Conservation (phyloP, 805 yeast genomes). For the Saturnispora halmiae region DNA sequence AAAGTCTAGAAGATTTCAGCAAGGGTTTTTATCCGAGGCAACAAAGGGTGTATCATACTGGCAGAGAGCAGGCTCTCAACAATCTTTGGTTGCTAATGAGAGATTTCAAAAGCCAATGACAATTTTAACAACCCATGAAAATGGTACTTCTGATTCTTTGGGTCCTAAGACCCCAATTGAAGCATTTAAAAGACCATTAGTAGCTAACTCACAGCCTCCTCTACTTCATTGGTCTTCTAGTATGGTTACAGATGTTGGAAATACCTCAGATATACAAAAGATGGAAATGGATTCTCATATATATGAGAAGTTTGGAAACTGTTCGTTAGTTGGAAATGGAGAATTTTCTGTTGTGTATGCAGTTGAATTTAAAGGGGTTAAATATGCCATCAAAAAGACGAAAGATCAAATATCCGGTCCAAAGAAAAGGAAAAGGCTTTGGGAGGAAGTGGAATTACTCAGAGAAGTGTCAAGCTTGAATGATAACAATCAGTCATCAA, state of each 20-base stretch:
- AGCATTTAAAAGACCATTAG: constrained; percentile 4
- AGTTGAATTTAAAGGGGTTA: constrained; percentile 56
- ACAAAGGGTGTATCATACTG: constrained; percentile 13
- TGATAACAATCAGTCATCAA: constrained; percentile 4
- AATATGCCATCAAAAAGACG: constrained; percentile 83
- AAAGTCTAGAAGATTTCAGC: neutral
- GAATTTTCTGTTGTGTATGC: constrained; percentile 86
- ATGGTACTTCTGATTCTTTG: neutral
- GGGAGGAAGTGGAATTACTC: constrained; percentile 72
- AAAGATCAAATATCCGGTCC: constrained; percentile 54
- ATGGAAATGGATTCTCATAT: constrained; percentile 34
- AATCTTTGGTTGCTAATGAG: constrained; percentile 8
- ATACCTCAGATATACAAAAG: constrained; percentile 8
- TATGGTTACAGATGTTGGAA: constrained; percentile 5
- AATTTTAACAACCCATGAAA: constrained; percentile 4
- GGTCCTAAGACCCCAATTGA: constrained; percentile 18
- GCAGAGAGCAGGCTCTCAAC: constrained; percentile 19
- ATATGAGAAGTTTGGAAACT: constrained; percentile 49
- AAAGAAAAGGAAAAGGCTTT: constrained; percentile 49
- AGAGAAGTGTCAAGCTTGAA: constrained; percentile 25
- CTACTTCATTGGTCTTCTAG: constrained; percentile 5
- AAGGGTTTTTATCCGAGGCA: neutral
- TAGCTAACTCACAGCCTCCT: neutral
- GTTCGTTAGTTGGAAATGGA: constrained; percentile 69
- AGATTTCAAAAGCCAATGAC: constrained; percentile 4